Percentiles rank a stretch among this genome's conserved stretches.
Evolutionary conservation across 2,329 filamentous ascomycete species (phyloP).

Genomic region (Ophiostoma himal-ulmi): DNA sequence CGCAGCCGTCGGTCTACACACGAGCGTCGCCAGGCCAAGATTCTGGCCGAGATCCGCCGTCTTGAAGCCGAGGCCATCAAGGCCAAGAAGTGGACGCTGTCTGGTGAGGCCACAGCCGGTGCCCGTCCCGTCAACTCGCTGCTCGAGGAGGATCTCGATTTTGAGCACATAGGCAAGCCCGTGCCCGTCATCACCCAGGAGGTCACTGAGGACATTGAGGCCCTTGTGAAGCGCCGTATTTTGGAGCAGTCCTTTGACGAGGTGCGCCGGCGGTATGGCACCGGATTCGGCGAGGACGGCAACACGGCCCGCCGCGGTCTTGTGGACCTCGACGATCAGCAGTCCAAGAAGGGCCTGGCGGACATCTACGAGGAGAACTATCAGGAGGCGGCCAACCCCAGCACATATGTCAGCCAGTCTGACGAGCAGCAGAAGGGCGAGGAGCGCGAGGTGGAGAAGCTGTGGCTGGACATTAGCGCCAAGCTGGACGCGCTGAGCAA

Average conservation of each 20-base stretch:
- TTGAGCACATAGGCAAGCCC: slow-evolving; percentile 90
- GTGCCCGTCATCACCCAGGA: slow-evolving; percentile 91
- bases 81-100: slow-evolving; percentile 84
- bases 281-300: slow-evolving; percentile 50
- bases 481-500: slow-evolving; percentile 85
- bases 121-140: slow-evolving; percentile 87
- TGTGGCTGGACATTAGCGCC: slow-evolving; percentile 76
- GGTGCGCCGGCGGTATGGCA: slow-evolving; percentile 68
- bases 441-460: slow-evolving; percentile 70
- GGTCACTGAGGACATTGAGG: slow-evolving; percentile 84
- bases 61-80: slow-evolving; percentile 85
- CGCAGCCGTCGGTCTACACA: slow-evolving; percentile 75
- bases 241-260: slow-evolving; percentile 89
- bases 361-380: slow-evolving; percentile 95
- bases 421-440: slow-evolving; percentile 78
- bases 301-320: slow-evolving; percentile 59
- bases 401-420: slow-evolving; percentile 70
- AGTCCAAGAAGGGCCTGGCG: slow-evolving; percentile 78
- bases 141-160: slow-evolving; percentile 90
- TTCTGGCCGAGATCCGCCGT: slow-evolving; percentile 83
- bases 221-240: slow-evolving; percentile 89
- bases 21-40: slow-evolving; percentile 77
- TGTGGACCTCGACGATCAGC: slow-evolving; percentile 78
- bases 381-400: slow-evolving; percentile 67
- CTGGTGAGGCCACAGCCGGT: slow-evolving; percentile 76